phyloP scores from a whole-genome alignment of 2,329 filamentous ascomycete species.

The Penicillium sp. region DNA sequence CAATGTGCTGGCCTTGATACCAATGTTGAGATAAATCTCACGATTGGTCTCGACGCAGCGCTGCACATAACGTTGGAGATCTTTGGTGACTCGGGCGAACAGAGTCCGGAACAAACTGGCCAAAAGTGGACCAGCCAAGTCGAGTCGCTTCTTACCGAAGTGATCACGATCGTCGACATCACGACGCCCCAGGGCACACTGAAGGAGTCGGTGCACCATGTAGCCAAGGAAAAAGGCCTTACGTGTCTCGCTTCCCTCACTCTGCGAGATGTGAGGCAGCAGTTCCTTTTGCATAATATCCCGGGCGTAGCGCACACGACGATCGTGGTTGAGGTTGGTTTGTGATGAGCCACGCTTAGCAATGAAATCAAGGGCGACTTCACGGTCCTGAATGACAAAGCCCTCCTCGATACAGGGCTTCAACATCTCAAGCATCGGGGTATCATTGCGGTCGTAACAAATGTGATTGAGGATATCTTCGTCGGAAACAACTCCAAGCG shows the following conservation, averaged over 20 bases:
- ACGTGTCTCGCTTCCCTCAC: conserved; percentile 86
- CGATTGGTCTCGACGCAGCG: conserved; percentile 84
- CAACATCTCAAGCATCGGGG: conserved; percentile 94
- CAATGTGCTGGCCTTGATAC: conserved; percentile 84
- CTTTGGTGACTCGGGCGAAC: conserved; percentile 84
- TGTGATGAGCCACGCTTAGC: conserved; percentile 80
- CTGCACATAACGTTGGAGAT: conserved; percentile 86
- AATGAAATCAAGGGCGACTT: conserved; percentile 91
- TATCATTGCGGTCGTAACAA: conserved; percentile 92
- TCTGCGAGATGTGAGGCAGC: conserved; percentile 92
- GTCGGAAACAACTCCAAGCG: conserved; percentile 91
- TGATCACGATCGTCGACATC: conserved; percentile 98
- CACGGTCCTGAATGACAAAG: conserved; percentile 91
- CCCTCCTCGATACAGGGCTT: conserved; percentile 97
- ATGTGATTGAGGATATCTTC: conserved; percentile 98
- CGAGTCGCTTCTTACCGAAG: conserved; percentile 96
- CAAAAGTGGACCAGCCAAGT: conserved; percentile 88
- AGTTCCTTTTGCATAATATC: conserved; percentile 98
- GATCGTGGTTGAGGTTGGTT: conserved; percentile 69
- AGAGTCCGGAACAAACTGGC: conserved; percentile 94
- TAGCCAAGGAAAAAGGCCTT: conserved; percentile 99
- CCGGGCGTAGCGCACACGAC: conserved; percentile 85
- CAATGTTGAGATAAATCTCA: conserved; percentile 86
- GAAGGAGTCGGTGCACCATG: conserved; percentile 94
- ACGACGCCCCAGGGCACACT: conserved; percentile 85